Evolutionary conservation across 169 alveolate genomes (phyloP).

Genomic region (Babesia gibsoni): DNA sequence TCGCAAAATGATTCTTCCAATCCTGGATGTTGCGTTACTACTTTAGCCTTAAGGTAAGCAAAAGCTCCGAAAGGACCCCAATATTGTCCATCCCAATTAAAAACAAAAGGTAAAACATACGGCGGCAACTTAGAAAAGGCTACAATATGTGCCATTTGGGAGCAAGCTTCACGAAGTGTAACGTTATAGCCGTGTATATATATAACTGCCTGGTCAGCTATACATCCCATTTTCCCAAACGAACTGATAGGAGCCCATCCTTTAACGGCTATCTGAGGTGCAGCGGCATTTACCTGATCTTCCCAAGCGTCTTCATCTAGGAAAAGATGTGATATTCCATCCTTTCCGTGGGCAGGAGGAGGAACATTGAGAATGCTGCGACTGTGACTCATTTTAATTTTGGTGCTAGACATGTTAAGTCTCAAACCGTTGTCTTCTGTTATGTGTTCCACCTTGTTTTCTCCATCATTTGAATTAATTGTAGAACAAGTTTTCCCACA

Average conservation of each 20-base stretch:
- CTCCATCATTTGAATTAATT: too few relatives aligned
- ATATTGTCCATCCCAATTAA: conserved; percentile 79
- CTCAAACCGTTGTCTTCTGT: too few relatives aligned
- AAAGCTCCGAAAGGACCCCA: conserved; percentile 77
- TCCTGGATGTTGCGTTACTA: conserved; percentile 55
- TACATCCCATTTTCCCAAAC: conserved; percentile 59
- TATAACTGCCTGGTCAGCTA: conserved; percentile 80
- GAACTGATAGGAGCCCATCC: conserved; percentile 76
- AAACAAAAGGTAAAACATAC: conserved; percentile 75
- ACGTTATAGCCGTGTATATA: conserved; percentile 87
- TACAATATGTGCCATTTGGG: conserved; percentile 79
- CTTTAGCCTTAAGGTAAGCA: conserved; percentile 67
- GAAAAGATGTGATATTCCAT: conserved; percentile 65
- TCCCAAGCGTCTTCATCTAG: conserved; percentile 80
- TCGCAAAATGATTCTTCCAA: conserved; percentile 68
- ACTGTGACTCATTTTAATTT: not conserved
- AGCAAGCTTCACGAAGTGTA: conserved; percentile 74
- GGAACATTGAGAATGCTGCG: conserved; percentile 11
- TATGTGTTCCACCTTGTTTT: too few relatives aligned
- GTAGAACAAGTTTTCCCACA: too few relatives aligned
- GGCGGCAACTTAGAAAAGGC: conserved; percentile 80
- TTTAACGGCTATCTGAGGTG: conserved; percentile 61
- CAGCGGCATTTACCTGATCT: conserved; percentile 56
- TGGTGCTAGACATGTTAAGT: too few relatives aligned
- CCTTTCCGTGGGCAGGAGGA: conserved; percentile 18